Evolutionary conservation across 331 rosid species (phyloP).

Genomic region (Arachis monticola): DNA sequence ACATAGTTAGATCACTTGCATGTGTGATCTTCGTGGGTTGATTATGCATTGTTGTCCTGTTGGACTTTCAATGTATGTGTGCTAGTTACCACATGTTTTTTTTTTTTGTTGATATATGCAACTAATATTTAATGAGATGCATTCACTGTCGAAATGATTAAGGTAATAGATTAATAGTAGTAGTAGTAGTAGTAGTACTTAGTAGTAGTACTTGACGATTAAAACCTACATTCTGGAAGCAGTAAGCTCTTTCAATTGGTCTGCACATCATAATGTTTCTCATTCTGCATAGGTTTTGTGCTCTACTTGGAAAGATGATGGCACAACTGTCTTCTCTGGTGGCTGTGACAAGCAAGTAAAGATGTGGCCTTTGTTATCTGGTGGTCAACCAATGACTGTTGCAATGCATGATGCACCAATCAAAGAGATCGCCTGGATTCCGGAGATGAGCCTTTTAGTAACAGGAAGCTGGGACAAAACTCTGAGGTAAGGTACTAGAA

Average conservation of each 20-base stretch:
- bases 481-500: conserved; percentile 54
- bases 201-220: background rate
- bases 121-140: conserved; percentile 11
- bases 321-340: conserved; percentile 93
- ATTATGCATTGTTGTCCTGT: background rate
- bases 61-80: conserved; percentile 4
- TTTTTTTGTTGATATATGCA: conserved; percentile 14
- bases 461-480: conserved; percentile 96
- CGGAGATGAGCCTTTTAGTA: conserved; percentile 82
- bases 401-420: conserved; percentile 96
- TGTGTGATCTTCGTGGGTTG: background rate
- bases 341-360: conserved; percentile 97
- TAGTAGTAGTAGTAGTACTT: too few relatives aligned
- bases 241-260: conserved; percentile 6
- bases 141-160: conserved; percentile 1
- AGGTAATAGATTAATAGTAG: background rate
- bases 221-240: conserved; percentile 1
- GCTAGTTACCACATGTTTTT: background rate
- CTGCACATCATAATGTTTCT: background rate
- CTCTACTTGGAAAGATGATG: conserved; percentile 95
- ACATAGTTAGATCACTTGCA: background rate
- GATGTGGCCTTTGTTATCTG: conserved; percentile 91
- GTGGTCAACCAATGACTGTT: conserved; percentile 83
- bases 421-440: conserved; percentile 87
- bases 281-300: conserved; percentile 68